Evolutionary conservation across 176 grass and related monocot species (phyloP).

Genomic region (Zea luxurians): DNA sequence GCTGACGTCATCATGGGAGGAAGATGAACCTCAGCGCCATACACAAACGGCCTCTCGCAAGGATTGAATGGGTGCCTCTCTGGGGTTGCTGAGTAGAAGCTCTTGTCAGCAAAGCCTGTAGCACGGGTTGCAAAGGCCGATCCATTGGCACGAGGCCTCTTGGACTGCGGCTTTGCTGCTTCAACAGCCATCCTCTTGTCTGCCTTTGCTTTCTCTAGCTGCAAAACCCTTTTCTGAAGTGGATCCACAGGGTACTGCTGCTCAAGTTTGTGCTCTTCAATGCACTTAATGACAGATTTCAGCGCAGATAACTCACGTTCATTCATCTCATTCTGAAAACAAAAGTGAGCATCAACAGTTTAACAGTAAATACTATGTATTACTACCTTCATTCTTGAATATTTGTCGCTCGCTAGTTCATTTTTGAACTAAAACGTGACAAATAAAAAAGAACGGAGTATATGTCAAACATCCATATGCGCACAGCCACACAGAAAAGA

Average conservation of each 20-base stretch:
- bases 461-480: too few relatives aligned
- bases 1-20: constrained; percentile 49
- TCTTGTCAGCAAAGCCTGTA: constrained; percentile 62
- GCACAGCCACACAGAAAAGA: too few relatives aligned
- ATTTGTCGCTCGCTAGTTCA: too few relatives aligned
- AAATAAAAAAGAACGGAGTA: too few relatives aligned
- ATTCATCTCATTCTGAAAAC: constrained; percentile 78
- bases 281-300: constrained; percentile 80
- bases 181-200: constrained; percentile 86
- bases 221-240: constrained; percentile 70
- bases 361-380: not conserved
- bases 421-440: too few relatives aligned
- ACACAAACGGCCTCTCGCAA: constrained; percentile 65
- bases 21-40: constrained; percentile 59
- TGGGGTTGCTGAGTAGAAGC: constrained; percentile 66
- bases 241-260: constrained; percentile 72
- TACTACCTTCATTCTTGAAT: too few relatives aligned
- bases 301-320: constrained; percentile 82
- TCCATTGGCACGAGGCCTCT: constrained; percentile 73
- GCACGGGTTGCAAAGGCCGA: constrained; percentile 52
- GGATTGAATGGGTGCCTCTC: constrained; percentile 61
- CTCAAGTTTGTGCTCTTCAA: constrained; percentile 91
- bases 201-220: constrained; percentile 95
- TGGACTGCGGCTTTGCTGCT: constrained; percentile 84
- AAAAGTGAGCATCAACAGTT: not conserved